Evolutionary conservation across 1,284 basidiomycete species (phyloP).

Genomic region (Phlebopus sp.): DNA sequence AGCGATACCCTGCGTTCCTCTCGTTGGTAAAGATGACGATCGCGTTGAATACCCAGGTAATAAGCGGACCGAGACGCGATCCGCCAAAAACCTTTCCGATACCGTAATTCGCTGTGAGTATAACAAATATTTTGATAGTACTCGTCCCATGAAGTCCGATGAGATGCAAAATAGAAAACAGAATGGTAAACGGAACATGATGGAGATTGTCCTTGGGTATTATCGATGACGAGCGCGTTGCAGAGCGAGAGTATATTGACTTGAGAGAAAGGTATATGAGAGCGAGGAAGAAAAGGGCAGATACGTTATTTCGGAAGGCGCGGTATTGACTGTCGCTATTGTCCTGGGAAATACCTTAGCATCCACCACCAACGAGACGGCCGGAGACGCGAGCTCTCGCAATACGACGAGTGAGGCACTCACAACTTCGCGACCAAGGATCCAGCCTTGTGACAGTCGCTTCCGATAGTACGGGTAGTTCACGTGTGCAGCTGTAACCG

Average conservation of each 20-base stretch:
- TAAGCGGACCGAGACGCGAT: slow-evolving; percentile 44
- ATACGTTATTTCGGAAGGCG: slow-evolving; percentile 74
- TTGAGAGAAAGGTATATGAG: slow-evolving; percentile 47
- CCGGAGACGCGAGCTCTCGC: background rate
- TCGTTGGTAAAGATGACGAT: slow-evolving; percentile 79
- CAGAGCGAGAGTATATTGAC: slow-evolving; percentile 37
- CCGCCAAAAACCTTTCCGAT: slow-evolving; percentile 52
- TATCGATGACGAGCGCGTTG: slow-evolving; percentile 24
- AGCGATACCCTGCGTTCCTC: slow-evolving; percentile 73
- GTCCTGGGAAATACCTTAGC: slow-evolving; percentile 51
- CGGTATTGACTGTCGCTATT: slow-evolving; percentile 86
- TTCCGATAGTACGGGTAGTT: slow-evolving; percentile 68
- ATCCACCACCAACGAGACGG: slow-evolving; percentile 2
- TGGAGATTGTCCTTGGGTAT: slow-evolving; percentile 34
- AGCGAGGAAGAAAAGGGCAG: slow-evolving; percentile 55
- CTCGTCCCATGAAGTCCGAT: slow-evolving; percentile 86
- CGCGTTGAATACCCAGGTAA: slow-evolving; percentile 80
- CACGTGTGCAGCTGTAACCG: slow-evolving; percentile 57
- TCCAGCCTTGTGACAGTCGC: slow-evolving; percentile 66
- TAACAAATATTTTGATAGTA: slow-evolving; percentile 72
- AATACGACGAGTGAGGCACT: slow-evolving; percentile 29
- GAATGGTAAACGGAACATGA: slow-evolving; percentile 53
- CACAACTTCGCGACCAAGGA: slow-evolving; percentile 65
- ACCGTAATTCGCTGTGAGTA: slow-evolving; percentile 71
- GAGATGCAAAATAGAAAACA: slow-evolving; percentile 71